Evolutionary conservation across 2,329 filamentous ascomycete genomes (phyloP).

Genomic region (Colletotrichum nymphaeae): DNA sequence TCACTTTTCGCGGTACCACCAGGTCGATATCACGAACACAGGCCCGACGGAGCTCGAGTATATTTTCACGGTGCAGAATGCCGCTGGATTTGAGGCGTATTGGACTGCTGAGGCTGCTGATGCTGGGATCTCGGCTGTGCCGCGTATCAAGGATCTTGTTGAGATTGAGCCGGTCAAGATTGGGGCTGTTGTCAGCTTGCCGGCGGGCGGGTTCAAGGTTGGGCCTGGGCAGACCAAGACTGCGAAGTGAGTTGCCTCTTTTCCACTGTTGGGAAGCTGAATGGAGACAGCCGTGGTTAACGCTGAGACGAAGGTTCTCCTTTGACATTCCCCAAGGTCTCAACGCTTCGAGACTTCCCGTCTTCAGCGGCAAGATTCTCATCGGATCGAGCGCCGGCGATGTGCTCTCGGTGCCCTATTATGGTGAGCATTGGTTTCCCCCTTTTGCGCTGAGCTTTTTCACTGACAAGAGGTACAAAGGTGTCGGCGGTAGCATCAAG

Average conservation of each 20-base stretch:
- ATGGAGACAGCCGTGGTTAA: background rate
- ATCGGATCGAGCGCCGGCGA: constrained; percentile 47
- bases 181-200: constrained; percentile 16
- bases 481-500: constrained; percentile 30
- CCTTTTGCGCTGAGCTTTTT: too few species aligned
- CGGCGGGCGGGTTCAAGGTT: constrained; percentile 30
- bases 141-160: constrained; percentile 26
- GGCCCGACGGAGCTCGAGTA: constrained; percentile 48
- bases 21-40: constrained; percentile 49
- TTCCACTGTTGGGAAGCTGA: background rate
- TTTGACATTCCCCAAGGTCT: constrained; percentile 48
- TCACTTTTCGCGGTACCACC: constrained; percentile 44
- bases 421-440: constrained; percentile 34
- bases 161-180: constrained; percentile 28
- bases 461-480: background rate
- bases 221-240: constrained; percentile 33
- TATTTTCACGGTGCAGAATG: constrained; percentile 42
- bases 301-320: constrained; percentile 35
- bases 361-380: constrained; percentile 48
- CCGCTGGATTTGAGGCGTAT: constrained; percentile 48
- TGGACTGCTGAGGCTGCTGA: constrained; percentile 21
- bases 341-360: constrained; percentile 43
- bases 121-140: background rate
- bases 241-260: constrained; percentile 15
- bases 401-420: constrained; percentile 47